A percentile compares a stretch with the other conserved stretches of the same genome.
These are phyloP conservation scores for Elsinoe fawcettii DNA, from an alignment of 2,329 filamentous ascomycete species.

Conservation along the genomic window DNA sequence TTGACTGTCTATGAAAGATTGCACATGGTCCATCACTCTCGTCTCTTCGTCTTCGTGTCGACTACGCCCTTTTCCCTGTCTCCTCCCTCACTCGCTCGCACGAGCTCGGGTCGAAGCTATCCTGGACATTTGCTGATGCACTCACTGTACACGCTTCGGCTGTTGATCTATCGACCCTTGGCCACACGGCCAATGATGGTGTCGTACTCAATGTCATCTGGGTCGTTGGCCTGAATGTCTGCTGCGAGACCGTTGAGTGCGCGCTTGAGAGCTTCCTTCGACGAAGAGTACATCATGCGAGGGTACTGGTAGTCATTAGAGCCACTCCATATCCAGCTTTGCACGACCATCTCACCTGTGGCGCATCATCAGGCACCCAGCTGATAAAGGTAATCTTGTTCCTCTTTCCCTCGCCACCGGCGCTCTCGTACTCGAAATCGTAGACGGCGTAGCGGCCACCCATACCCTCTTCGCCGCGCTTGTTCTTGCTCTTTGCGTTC, in stretches of 20 bases:
- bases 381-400: conserved; percentile 74
- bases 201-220: conserved; percentile 72
- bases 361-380: conserved; percentile 75
- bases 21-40: conserved; percentile 6
- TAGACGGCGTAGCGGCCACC: conserved; percentile 79
- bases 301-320: conserved; percentile 44
- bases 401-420: conserved; percentile 62
- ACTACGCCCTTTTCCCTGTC: neutral
- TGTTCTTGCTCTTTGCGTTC: conserved; percentile 64
- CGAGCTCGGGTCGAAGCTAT: neutral
- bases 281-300: conserved; percentile 87
- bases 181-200: conserved; percentile 51
- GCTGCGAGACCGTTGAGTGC: conserved; percentile 64
- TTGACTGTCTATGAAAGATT: conserved; percentile 14
- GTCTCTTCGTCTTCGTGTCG: neutral
- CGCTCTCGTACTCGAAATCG: conserved; percentile 71
- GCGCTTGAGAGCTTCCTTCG: conserved; percentile 79
- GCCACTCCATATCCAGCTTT: neutral
- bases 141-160: neutral
- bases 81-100: neutral
- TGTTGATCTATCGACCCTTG: conserved; percentile 42
- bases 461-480: conserved; percentile 47
- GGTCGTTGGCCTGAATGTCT: conserved; percentile 78
- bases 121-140: neutral
- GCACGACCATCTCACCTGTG: conserved; percentile 35